Percentiles rank a stretch among this genome's conserved stretches.
Evolutionary conservation across 78 protist species (phyloP).

Genomic region (Speleostelium caveatum): DNA sequence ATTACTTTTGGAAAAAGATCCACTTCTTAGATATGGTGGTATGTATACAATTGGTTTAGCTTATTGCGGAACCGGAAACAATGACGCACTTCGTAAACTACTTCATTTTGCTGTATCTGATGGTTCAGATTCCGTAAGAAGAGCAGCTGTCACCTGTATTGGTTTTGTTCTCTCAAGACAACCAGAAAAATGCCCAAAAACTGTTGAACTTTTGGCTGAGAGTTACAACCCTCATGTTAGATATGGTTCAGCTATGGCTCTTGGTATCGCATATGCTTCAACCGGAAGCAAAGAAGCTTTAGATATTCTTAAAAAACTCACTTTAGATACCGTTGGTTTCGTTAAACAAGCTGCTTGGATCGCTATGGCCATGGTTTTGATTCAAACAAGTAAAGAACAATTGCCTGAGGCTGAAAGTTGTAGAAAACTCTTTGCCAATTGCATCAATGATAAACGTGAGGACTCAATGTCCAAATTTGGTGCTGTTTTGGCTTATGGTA

Average conservation of each 20-base stretch:
- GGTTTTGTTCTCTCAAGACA: conserved; percentile 94
- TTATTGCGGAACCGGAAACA: conserved; percentile 96
- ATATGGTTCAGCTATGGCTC: conserved; percentile 98
- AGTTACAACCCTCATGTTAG: conserved; percentile 99
- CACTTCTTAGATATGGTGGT: conserved; percentile 93
- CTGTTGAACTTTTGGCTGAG: conserved; percentile 92
- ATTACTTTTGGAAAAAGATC: conserved; percentile 86
- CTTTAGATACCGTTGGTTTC: conserved; percentile 93
- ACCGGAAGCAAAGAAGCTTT: conserved; percentile 93
- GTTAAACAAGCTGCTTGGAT: conserved; percentile 98
- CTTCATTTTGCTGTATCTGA: conserved; percentile 99
- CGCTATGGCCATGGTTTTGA: conserved; percentile 95
- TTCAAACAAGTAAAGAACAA: conserved; percentile 87
- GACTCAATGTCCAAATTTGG: conserved; percentile 96
- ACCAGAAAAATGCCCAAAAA: conserved; percentile 93
- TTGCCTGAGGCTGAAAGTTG: conserved; percentile 51
- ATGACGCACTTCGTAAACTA: conserved; percentile 91
- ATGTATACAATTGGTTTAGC: conserved; percentile 96
- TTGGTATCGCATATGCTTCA: conserved; percentile 99
- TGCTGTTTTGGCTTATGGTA: conserved; percentile 97
- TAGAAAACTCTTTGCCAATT: conserved; percentile 58
- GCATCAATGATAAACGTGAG: conserved; percentile 92
- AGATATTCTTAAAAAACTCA: conserved; percentile 87
- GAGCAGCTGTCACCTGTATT: conserved; percentile 97
- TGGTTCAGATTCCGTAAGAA: conserved; percentile 97